Evolutionary conservation across 2,329 filamentous ascomycete genomes (phyloP).

Genomic region (Raffaelea albimanens): DNA sequence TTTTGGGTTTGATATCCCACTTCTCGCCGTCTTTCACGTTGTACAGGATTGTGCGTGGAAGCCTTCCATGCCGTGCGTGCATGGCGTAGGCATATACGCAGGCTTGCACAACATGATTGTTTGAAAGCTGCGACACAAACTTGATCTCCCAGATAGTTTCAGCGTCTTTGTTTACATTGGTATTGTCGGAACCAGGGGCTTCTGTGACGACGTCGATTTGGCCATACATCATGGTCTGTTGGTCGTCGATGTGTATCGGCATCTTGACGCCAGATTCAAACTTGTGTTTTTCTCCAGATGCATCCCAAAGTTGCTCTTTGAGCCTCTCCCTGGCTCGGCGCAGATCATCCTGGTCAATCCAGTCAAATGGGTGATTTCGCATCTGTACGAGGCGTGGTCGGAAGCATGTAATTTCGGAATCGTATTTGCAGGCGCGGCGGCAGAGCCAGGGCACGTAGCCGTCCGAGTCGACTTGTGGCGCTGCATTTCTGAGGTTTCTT

Average conservation of each 20-base stretch:
- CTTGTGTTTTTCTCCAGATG: not conserved
- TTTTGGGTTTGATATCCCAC: not conserved
- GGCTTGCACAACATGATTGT: not conserved
- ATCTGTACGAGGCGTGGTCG: not conserved
- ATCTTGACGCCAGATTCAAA: not conserved
- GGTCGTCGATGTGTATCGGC: not conserved
- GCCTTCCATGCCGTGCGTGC: not conserved
- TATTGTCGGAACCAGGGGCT: not conserved
- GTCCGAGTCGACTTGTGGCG: too few species aligned
- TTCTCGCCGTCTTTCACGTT: constrained; percentile 1
- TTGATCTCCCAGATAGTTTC: constrained; percentile 1
- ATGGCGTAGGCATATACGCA: not conserved
- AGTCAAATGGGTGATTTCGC: not conserved
- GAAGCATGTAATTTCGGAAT: not conserved
- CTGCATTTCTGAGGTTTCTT: too few species aligned
- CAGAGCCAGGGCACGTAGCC: constrained; percentile 1
- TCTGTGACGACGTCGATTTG: not conserved
- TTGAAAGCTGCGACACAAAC: not conserved
- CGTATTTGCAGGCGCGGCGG: not conserved
- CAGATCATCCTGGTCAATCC: not conserved
- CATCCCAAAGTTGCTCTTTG: not conserved
- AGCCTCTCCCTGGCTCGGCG: not conserved
- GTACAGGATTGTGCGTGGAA: constrained; percentile 3
- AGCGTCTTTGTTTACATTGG: not conserved
- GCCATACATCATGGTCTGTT: too few species aligned